Base-by-base conservation (phyloP, 305 asterid species). In the Rubia tinctorum region DNA sequence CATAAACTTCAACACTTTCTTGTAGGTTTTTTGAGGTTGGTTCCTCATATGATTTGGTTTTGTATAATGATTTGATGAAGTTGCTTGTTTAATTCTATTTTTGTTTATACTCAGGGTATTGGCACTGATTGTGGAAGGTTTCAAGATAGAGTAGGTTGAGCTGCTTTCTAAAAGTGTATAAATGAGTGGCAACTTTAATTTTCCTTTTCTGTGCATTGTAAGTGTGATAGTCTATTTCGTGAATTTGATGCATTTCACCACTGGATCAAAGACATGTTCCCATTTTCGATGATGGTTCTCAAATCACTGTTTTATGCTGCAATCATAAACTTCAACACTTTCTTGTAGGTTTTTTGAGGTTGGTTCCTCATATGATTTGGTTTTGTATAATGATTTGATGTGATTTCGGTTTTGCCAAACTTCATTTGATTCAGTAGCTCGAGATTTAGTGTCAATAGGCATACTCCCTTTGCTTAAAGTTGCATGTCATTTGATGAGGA, bases 1-100 rank as follows among this genome's bases (percentile, higher is more conserved):
- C 34, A 30, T 94, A 82, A 55, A 13, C 22, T 76, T 75, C 45
- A 25, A 43, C 71, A 10, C 70, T 15, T 14, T 75, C 3, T 30
- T 30, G 34, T 1, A 30, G 1, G 34, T 30, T 1, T 30, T 72
- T 30, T 23, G 72, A 14, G 51, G 74, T 18, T 62, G 65, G n/a
- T 62, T 44, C 37, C 3, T 51, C 8, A 17, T 1, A 30, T 49
- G 7, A 13, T 0, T 49, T 49, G 13, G n/a, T 12, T 49, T 49
- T 49, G 18, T 1, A 5, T 13, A 9, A 23, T 15, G 34, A 37
- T 49, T 40, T 25, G 18, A 49, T 66, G 69, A n/a, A n/a, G n/a
- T n/a, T n/a, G n/a, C n/a, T n/a, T n/a, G n/a, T n/a, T n/a, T n/a
- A n/a, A n/a, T n/a, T n/a, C n/a, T n/a, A n/a, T n/a, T n/a, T n/a